phyloP scores from a whole-genome alignment of 192 early-diverging fungal genomes.

The Coemansia sp. region DNA sequence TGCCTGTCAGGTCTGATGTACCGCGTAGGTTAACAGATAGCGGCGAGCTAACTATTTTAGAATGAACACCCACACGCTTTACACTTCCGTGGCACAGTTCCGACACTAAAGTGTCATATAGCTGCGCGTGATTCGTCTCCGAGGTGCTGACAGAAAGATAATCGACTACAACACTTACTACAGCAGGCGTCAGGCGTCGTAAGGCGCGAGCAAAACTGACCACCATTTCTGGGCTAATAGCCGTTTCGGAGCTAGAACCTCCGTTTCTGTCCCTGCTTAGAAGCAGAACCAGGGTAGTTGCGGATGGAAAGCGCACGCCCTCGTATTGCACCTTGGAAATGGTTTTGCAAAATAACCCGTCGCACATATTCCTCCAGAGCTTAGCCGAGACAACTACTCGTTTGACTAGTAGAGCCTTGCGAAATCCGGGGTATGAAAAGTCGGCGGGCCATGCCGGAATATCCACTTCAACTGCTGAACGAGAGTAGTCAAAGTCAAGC shows the following conservation, averaged over 20 bases:
- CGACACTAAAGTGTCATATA: not conserved
- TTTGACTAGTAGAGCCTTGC: not conserved
- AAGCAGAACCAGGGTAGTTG: not conserved
- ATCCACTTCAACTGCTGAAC: not conserved
- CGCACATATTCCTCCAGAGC: not conserved
- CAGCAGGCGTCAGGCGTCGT: not conserved
- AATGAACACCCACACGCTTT: not conserved
- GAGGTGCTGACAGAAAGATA: not conserved
- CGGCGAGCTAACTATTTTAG: not conserved
- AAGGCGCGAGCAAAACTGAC: not conserved
- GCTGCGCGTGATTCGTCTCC: not conserved
- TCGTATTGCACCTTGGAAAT: not conserved
- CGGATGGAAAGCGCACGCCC: not conserved
- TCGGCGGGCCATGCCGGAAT: not conserved
- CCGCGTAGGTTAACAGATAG: not conserved
- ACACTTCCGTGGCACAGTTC: not conserved
- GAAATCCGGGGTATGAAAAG: not conserved
- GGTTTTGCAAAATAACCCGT: not conserved
- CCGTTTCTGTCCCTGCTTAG: not conserved
- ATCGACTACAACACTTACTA: not conserved
- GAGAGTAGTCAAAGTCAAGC: too few species aligned
- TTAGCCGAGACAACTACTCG: not conserved
- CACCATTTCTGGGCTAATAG: not conserved
- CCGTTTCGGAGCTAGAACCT: not conserved
- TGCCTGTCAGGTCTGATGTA: not conserved